phyloP scores from a whole-genome alignment of 2,329 filamentous ascomycete genomes.

The Neofusicoccum ribis region DNA sequence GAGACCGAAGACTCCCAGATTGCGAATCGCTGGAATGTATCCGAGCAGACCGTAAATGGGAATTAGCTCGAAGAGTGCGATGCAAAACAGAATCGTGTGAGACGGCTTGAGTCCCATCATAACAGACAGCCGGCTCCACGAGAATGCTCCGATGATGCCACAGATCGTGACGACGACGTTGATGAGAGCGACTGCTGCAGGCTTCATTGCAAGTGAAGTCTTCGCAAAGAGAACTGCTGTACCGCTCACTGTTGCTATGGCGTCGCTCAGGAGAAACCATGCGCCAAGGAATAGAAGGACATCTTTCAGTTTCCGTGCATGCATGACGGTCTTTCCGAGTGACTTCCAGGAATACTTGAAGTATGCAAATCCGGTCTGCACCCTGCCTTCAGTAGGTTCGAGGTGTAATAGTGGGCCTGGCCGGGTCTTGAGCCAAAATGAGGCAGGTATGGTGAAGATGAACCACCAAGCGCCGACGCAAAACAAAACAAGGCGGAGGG shows the following conservation, averaged over 20 bases:
- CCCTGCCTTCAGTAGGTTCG: slow-evolving; percentile 25
- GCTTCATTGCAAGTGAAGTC: slow-evolving; percentile 85
- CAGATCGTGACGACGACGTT: slow-evolving; percentile 86
- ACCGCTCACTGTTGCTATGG: slow-evolving; percentile 89
- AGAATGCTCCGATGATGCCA: slow-evolving; percentile 84
- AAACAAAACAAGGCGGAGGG: slow-evolving; percentile 82
- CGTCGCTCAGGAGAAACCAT: slow-evolving; percentile 94
- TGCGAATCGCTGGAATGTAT: slow-evolving; percentile 76
- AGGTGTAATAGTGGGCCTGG: slow-evolving; percentile 71
- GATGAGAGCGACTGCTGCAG: slow-evolving; percentile 85
- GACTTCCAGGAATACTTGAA: slow-evolving; percentile 83
- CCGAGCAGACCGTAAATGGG: slow-evolving; percentile 88
- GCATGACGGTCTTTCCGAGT: slow-evolving; percentile 74
- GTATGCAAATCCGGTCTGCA: slow-evolving; percentile 66
- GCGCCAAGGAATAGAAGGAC: slow-evolving; percentile 78
- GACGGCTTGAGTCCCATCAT: slow-evolving; percentile 70
- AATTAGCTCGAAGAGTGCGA: slow-evolving; percentile 86
- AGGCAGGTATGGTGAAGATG: slow-evolving; percentile 82
- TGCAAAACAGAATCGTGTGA: slow-evolving; percentile 90
- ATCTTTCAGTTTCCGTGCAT: slow-evolving; percentile 71
- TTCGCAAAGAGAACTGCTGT: slow-evolving; percentile 96
- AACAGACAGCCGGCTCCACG: slow-evolving; percentile 79
- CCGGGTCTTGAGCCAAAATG: slow-evolving; percentile 81
- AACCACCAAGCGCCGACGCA: slow-evolving; percentile 92
- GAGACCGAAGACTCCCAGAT: slow-evolving; percentile 77